Percentiles rank a stretch among this genome's conserved stretches.
phyloP scores from a whole-genome alignment of 352 stramenopile species.

The Globisporangium canariense region DNA sequence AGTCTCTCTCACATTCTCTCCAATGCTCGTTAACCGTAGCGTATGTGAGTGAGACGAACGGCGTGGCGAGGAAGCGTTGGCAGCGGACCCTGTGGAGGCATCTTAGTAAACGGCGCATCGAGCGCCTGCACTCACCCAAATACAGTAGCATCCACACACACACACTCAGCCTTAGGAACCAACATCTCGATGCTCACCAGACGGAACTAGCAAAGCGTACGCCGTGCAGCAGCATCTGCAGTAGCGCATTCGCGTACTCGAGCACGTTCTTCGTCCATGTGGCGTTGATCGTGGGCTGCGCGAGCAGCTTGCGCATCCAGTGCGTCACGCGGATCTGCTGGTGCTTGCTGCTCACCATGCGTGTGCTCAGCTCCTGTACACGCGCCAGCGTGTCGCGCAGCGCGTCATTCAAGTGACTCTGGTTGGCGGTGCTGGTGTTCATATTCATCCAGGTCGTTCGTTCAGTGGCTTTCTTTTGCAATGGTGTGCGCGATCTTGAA shows the following conservation, averaged over 20 bases:
- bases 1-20: not conserved
- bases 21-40: not conserved
- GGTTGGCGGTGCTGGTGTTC: not conserved
- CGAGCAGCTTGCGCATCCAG: slow-evolving; percentile 55
- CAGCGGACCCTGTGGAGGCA: slow-evolving; percentile 58
- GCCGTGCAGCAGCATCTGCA: slow-evolving; percentile 54
- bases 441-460: not conserved
- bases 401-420: slow-evolving; percentile 20
- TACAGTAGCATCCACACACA: not conserved
- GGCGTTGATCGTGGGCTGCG: slow-evolving; percentile 47
- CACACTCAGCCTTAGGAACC: not conserved
- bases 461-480: not conserved
- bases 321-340: slow-evolving; percentile 57
- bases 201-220: slow-evolving; percentile 22
- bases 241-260: slow-evolving; percentile 36
- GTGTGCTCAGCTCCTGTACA: slow-evolving; percentile 39
- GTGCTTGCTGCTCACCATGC: slow-evolving; percentile 31
- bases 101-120: slow-evolving; percentile 57
- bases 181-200: not conserved
- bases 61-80: slow-evolving; percentile 43
- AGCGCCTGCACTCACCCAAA: slow-evolving; percentile 24
- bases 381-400: slow-evolving; percentile 32
- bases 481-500: not conserved
- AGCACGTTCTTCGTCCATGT: slow-evolving; percentile 60
- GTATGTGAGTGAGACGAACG: slow-evolving; percentile 13